Conservation (phyloP, 2,329 filamentous ascomycete genomes). For the Paecilomyces sp. region DNA sequence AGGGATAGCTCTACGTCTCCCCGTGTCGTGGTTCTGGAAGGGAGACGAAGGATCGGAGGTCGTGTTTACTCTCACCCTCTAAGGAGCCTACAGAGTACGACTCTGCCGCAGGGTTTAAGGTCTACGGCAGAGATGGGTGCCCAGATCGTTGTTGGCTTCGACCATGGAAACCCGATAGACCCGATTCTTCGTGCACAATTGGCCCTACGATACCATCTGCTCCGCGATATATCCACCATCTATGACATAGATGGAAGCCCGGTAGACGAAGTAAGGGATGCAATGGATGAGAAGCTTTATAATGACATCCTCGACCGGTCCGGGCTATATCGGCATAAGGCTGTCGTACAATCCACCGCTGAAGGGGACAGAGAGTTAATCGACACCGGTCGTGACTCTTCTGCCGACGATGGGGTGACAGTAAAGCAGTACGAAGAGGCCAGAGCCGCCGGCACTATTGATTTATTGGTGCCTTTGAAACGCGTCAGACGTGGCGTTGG, state of each 20-base stretch:
- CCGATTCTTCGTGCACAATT: constrained; percentile 86
- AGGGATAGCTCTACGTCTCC: constrained; percentile 58
- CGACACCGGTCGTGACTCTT: constrained; percentile 72
- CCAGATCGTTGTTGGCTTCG: constrained; percentile 96
- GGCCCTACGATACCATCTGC: constrained; percentile 73
- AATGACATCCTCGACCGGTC: constrained; percentile 91
- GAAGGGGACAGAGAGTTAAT: constrained; percentile 79
- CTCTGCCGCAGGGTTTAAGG: constrained; percentile 47
- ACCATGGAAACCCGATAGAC: constrained; percentile 89
- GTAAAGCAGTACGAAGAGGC: constrained; percentile 69
- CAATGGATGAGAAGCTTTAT: constrained; percentile 82
- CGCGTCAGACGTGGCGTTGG: constrained; percentile 38
- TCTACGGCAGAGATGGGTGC: constrained; percentile 94
- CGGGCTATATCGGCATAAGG: constrained; percentile 80
- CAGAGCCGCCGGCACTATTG: constrained; percentile 50
- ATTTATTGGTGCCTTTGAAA: constrained; percentile 35
- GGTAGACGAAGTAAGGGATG: constrained; percentile 71
- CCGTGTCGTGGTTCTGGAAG: constrained; percentile 78
- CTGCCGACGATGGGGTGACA: constrained; percentile 60
- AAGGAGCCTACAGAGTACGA: constrained; percentile 50
- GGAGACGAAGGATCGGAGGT: constrained; percentile 77
- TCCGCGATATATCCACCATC: constrained; percentile 74
- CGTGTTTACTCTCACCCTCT: constrained; percentile 81
- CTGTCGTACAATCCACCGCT: constrained; percentile 61
- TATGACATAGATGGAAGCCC: constrained; percentile 63